Percentiles rank a stretch among this genome's conserved stretches.
phyloP scores from a whole-genome alignment of 2,329 filamentous ascomycete genomes.

The Aspergillus sp. region DNA sequence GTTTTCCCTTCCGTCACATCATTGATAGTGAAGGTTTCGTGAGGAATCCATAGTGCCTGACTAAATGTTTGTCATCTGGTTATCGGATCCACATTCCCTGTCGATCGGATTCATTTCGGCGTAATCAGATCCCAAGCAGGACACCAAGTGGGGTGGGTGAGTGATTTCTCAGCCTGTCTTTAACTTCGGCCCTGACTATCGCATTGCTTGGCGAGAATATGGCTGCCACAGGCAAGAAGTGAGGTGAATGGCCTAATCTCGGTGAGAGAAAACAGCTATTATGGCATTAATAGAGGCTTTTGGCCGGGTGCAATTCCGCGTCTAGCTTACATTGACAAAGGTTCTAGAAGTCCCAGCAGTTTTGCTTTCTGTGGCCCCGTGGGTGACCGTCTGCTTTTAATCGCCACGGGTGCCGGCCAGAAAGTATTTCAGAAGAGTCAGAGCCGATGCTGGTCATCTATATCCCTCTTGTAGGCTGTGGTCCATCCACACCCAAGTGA shows the following conservation, averaged over 20 bases:
- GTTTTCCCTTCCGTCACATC: not conserved
- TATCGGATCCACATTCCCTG: not conserved
- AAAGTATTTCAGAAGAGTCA: too few relatives aligned
- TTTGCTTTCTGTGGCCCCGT: too few relatives aligned
- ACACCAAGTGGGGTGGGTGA: not conserved
- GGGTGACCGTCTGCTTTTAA: too few relatives aligned
- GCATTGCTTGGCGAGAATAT: not conserved
- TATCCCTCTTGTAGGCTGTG: not conserved
- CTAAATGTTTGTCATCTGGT: conserved; percentile 2
- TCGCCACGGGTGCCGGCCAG: too few relatives aligned
- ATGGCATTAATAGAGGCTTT: not conserved
- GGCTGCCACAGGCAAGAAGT: not conserved
- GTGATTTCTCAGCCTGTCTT: not conserved
- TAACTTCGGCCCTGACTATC: not conserved
- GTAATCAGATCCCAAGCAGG: not conserved
- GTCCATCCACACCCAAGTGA: not conserved
- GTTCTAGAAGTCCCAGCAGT: too few relatives aligned
- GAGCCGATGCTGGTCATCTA: not conserved
- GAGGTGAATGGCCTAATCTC: not conserved
- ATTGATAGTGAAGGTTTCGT: not conserved
- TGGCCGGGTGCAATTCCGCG: not conserved
- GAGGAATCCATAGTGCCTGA: not conserved
- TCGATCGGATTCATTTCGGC: not conserved
- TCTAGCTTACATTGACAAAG: not conserved
- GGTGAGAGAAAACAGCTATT: not conserved